These are phyloP conservation scores for Citrus unshiu DNA, from an alignment of 345 rosid genomes.

Conservation along the genomic window DNA sequence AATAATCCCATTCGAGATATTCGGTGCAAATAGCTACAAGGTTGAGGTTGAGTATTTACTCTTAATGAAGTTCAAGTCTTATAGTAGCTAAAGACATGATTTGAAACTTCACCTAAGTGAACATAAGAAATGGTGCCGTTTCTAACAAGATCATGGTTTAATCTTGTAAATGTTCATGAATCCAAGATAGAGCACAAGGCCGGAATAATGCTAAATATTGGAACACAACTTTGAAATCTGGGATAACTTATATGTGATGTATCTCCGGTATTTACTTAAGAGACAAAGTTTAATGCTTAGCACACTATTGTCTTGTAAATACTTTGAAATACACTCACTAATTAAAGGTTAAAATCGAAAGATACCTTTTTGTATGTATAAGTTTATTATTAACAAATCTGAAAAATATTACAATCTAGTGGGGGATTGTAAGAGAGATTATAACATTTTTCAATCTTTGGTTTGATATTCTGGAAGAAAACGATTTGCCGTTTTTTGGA, in stretches of 20 bases:
- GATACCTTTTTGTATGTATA: too few relatives aligned
- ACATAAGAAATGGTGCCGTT: not conserved
- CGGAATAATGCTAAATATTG: too few relatives aligned
- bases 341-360: too few relatives aligned
- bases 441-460: too few relatives aligned
- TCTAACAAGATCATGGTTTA: not conserved
- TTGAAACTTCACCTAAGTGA: not conserved
- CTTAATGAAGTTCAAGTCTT: not conserved
- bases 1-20: not conserved
- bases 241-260: not conserved
- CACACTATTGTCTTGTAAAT: too few relatives aligned
- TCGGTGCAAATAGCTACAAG: not conserved
- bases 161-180: constrained; percentile 1
- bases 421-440: too few relatives aligned
- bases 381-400: too few relatives aligned
- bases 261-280: not conserved
- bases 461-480: too few relatives aligned
- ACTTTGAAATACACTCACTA: too few relatives aligned
- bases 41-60: not conserved
- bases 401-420: too few relatives aligned
- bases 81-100: not conserved
- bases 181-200: not conserved
- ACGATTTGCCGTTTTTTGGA: too few relatives aligned
- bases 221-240: not conserved
- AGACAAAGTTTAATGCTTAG: too few relatives aligned